These are phyloP conservation scores for Ceratocystis ficicola DNA, from an alignment of 2,329 filamentous ascomycete genomes.

Conservation along the genomic window DNA sequence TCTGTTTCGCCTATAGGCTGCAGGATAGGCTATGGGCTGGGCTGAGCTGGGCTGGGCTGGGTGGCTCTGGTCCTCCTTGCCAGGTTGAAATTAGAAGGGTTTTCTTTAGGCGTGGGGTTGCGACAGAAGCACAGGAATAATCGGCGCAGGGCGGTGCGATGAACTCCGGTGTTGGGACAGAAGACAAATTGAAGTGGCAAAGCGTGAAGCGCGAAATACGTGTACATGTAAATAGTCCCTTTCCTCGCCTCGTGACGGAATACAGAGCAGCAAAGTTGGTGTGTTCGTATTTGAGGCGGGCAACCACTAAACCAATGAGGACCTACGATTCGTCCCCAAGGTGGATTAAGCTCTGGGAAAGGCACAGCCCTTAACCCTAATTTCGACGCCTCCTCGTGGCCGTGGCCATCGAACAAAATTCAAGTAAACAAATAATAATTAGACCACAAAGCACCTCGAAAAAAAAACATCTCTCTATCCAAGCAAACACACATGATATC, in stretches of 20 bases:
- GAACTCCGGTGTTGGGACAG: background rate
- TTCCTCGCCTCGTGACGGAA: background rate
- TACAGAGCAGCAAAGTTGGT: background rate
- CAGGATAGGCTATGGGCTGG: background rate
- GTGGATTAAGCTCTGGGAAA: background rate
- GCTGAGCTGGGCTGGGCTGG: background rate
- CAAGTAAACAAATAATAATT: background rate
- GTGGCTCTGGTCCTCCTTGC: background rate
- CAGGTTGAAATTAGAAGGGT: background rate
- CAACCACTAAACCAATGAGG: background rate
- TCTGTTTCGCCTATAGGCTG: background rate
- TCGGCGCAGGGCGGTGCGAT: background rate
- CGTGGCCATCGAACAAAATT: background rate
- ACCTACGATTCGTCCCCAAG: background rate
- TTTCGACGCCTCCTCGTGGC: background rate
- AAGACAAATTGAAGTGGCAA: background rate
- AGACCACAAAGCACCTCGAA: background rate
- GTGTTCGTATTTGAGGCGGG: background rate
- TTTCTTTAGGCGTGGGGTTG: background rate
- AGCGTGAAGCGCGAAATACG: background rate
- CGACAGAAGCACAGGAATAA: background rate
- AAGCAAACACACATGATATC: background rate
- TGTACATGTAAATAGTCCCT: background rate
- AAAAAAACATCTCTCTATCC: background rate
- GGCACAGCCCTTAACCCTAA: background rate